These are phyloP conservation scores for Coleophoma cylindrospora DNA, from an alignment of 2,329 filamentous ascomycete species.

Conservation along the genomic window DNA sequence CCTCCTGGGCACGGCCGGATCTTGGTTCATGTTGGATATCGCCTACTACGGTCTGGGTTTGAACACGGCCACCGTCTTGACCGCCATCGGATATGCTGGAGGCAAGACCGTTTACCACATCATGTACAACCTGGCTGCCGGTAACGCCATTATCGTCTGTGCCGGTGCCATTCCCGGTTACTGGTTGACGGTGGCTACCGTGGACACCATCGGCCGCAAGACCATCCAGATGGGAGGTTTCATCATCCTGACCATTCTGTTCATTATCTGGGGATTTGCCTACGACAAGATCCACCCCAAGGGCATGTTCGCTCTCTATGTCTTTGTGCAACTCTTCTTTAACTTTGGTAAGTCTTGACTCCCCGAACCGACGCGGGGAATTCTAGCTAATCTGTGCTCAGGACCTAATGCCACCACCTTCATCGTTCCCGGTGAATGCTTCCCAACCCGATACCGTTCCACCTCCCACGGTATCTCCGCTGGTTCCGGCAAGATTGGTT, in stretches of 20 bases:
- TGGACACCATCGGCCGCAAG: constrained; percentile 77
- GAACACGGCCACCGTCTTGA: constrained; percentile 69
- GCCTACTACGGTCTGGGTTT: constrained; percentile 66
- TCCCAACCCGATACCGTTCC: constrained; percentile 57
- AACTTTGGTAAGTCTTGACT: constrained; percentile 30
- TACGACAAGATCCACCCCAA: constrained; percentile 43
- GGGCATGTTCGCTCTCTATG: constrained; percentile 50
- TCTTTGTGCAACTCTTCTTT: constrained; percentile 40
- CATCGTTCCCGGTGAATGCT: constrained; percentile 52
- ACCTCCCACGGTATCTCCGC: constrained; percentile 59
- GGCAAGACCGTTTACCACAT: constrained; percentile 61
- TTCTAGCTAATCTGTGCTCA: too few species aligned
- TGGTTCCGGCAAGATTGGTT: constrained; percentile 53
- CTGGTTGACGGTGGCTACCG: constrained; percentile 69
- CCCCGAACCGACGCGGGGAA: too few species aligned
- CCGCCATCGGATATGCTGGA: constrained; percentile 66
- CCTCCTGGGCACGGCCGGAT: constrained; percentile 37
- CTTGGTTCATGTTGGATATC: constrained; percentile 72
- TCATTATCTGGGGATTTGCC: constrained; percentile 58
- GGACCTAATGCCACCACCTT: constrained; percentile 30
- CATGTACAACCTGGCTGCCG: constrained; percentile 68
- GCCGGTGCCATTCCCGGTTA: constrained; percentile 78
- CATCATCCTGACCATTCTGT: constrained; percentile 53
- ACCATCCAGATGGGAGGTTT: constrained; percentile 67
- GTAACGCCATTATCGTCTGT: constrained; percentile 72